Conservation (phyloP, 1,284 basidiomycete genomes). For the Wolfiporia cocos region DNA sequence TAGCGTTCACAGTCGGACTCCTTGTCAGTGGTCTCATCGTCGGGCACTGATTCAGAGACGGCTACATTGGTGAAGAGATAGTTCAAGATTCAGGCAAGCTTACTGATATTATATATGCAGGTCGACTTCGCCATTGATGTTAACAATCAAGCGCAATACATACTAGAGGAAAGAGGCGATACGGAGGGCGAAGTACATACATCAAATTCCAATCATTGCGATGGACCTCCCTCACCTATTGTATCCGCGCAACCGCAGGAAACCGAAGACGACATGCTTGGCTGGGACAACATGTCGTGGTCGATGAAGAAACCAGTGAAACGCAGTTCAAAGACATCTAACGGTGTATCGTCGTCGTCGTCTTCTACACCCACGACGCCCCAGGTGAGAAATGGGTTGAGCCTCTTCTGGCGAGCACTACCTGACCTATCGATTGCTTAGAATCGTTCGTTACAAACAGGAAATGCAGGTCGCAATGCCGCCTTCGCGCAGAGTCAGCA, state of each 20-base stretch:
- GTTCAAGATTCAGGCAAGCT: neutral
- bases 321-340: neutral
- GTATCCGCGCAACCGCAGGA: neutral
- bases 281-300: conserved; percentile 5
- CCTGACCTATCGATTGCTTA: too few species aligned
- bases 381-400: too few species aligned
- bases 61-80: conserved; percentile 3
- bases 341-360: neutral
- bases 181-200: neutral
- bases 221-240: neutral
- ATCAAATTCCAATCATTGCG: neutral
- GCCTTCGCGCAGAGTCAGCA: too few species aligned
- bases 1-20: neutral
- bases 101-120: neutral
- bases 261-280: conserved; percentile 1
- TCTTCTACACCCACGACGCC: neutral
- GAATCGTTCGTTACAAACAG: too few species aligned
- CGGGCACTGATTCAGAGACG: conserved; percentile 4
- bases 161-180: conserved; percentile 2
- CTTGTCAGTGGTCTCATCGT: neutral
- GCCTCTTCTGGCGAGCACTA: too few species aligned
- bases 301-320: neutral
- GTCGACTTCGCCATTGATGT: conserved; percentile 4
- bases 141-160: neutral
- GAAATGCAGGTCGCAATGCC: too few species aligned